phyloP scores from a whole-genome alignment of 768 basidiomycete genomes.

The Lyophyllum semitale region DNA sequence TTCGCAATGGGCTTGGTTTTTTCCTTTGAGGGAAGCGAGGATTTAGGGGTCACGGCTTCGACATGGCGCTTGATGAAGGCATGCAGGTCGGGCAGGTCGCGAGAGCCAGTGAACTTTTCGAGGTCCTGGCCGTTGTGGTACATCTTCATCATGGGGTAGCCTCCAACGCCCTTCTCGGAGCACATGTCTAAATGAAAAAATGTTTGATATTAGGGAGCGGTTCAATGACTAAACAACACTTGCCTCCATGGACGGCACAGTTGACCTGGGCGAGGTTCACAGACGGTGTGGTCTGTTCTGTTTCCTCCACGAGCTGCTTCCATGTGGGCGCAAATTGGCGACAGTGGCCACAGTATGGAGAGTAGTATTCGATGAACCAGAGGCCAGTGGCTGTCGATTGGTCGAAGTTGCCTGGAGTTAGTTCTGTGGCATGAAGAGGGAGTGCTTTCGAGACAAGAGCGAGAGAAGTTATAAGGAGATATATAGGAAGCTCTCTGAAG shows the following conservation, averaged over 20 bases:
- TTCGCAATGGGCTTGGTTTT: slow-evolving; percentile 20
- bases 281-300: slow-evolving; percentile 45
- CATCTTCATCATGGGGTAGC: slow-evolving; percentile 78
- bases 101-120: slow-evolving; percentile 54
- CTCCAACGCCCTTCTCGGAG: slow-evolving; percentile 60
- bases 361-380: slow-evolving; percentile 88
- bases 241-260: slow-evolving; percentile 77
- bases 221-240: slow-evolving; percentile 23
- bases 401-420: slow-evolving; percentile 65
- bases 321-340: slow-evolving; percentile 80
- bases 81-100: slow-evolving; percentile 56
- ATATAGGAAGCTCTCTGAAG: slow-evolving; percentile 23
- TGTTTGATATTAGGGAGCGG: background rate
- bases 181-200: slow-evolving; percentile 66
- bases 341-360: slow-evolving; percentile 86
- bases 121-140: slow-evolving; percentile 67
- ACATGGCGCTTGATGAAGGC: slow-evolving; percentile 53
- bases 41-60: slow-evolving; percentile 13
- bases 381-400: slow-evolving; percentile 53
- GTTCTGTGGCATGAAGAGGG: slow-evolving; percentile 35
- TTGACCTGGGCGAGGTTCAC: slow-evolving; percentile 82
- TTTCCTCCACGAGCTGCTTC: slow-evolving; percentile 62
- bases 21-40: background rate
- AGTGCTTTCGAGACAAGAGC: slow-evolving; percentile 31
- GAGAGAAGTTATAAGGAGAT: slow-evolving; percentile 30